These are phyloP conservation scores for Phyllostachys edulis DNA, from an alignment of 176 grass and related monocot species.

Conservation along the genomic window DNA sequence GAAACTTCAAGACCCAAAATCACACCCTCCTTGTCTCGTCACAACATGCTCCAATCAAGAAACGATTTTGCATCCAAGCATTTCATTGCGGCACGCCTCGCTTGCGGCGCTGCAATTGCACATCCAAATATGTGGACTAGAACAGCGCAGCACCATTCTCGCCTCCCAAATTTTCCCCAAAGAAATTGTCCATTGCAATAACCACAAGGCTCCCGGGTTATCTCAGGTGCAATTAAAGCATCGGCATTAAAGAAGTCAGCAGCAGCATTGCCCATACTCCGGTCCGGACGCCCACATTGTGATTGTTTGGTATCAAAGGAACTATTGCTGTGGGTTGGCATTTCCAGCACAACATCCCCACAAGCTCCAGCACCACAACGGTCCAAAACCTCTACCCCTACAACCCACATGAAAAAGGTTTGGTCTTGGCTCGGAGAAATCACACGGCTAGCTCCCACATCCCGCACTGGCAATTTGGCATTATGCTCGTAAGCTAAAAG, in stretches of 20 bases:
- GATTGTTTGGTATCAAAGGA: neutral
- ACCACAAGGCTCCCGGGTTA: neutral
- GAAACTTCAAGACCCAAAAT: neutral
- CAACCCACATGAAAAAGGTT: neutral
- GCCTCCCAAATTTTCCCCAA: neutral
- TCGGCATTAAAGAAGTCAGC: neutral
- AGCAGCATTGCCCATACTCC: neutral
- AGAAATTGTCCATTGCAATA: neutral
- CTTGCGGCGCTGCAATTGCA: neutral
- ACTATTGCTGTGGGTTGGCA: neutral
- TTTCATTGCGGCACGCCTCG: neutral
- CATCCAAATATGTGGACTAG: neutral
- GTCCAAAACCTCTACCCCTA: neutral
- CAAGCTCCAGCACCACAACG: neutral
- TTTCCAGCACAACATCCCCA: neutral
- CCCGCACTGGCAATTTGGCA: slow-evolving; percentile 5
- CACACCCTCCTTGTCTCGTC: neutral
- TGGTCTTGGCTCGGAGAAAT: neutral
- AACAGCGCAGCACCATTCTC: neutral
- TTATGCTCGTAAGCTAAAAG: neutral
- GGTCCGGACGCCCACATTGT: neutral
- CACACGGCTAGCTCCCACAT: neutral
- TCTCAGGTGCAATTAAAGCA: neutral
- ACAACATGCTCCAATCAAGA: neutral
- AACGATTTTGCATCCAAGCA: neutral